Evolutionary conservation across 2,329 filamentous ascomycete genomes (phyloP).

Genomic region (Talaromyces rugulosus): DNA sequence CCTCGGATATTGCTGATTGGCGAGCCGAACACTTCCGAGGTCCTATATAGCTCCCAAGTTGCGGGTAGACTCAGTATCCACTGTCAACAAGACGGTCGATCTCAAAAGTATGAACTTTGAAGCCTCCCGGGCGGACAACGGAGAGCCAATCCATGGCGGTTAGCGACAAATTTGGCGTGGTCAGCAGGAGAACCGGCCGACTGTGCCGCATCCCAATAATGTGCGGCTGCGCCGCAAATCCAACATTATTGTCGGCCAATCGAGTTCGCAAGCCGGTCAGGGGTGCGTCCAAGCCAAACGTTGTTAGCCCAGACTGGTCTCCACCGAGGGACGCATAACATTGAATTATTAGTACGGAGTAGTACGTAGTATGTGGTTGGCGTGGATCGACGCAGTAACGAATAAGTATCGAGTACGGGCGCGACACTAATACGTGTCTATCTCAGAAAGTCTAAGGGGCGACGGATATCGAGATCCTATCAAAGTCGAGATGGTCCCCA

Average conservation of each 20-base stretch:
- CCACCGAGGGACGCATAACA: constrained; percentile 11
- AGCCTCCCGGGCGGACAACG: neutral
- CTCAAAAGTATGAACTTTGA: neutral
- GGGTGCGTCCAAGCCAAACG: constrained; percentile 3
- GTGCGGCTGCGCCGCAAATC: neutral
- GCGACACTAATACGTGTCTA: neutral
- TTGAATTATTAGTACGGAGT: neutral
- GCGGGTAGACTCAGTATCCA: neutral
- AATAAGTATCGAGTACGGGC: neutral
- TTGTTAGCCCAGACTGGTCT: constrained; percentile 1
- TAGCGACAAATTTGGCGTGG: neutral
- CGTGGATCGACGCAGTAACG: constrained; percentile 5
- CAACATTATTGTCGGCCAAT: neutral
- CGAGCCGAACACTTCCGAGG: neutral
- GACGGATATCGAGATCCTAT: neutral
- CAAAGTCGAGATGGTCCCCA: neutral
- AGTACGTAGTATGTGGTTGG: constrained; percentile 4
- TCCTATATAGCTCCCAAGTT: neutral
- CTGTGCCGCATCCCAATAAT: neutral
- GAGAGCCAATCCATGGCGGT: neutral
- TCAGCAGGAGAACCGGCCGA: neutral
- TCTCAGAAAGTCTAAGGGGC: neutral
- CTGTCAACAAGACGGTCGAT: neutral
- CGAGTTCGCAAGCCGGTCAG: constrained; percentile 1
- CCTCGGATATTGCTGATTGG: neutral